Evolutionary conservation across 495 filamentous ascomycete genomes (phyloP), one percentile per base, ranked within the genome.

Genomic region (Hypoxylon fragiforme): DNA sequence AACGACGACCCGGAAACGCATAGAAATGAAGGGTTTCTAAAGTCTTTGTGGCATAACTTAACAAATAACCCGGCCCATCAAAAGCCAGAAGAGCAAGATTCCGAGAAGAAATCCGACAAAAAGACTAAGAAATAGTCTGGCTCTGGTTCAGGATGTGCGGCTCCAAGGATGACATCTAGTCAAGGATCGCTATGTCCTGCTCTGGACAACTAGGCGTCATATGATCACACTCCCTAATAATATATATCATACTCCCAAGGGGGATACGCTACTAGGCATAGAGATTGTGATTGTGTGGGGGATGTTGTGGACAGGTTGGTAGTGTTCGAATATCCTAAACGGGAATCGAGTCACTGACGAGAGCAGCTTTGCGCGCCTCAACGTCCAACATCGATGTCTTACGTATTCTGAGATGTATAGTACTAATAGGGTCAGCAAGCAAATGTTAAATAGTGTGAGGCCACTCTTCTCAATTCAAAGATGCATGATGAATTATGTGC

Each of bases 21-120:
- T 60, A 87, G 87, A 70, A 79, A 85, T 58, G 88, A 94, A 72
- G 88, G 91, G 7, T 92, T 96, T 64, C 71, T 97, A 39, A 95
- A 91, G 68, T 85, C 84, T 13, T 81, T 92, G 37, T 97, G 92
- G 92, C 86, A 96, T 62, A 89, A 83, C 54, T 65, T 97, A 22
- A 95, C 86, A 38, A 86, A 89, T 58, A 84, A 92, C 57, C 82
- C 85, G 40, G 78, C 81, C 26, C 74, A 84, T 22, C 64, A 51
- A 8, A 41, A 69, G 69, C 12, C 50, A 67, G 31, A 68, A 73
- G 50, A 68, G n/a, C 63, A 39, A 71, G 60, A 4, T 64, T 14
- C 15, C 44, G 65, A 75, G 40, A 62, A 67, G 24, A 66, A 67
- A 32, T 41, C 60, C 16, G 45, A 54, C 22, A 77, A 85, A 16